Conservation (phyloP, 2,329 filamentous ascomycete genomes). For the Botryotinia convoluta region DNA sequence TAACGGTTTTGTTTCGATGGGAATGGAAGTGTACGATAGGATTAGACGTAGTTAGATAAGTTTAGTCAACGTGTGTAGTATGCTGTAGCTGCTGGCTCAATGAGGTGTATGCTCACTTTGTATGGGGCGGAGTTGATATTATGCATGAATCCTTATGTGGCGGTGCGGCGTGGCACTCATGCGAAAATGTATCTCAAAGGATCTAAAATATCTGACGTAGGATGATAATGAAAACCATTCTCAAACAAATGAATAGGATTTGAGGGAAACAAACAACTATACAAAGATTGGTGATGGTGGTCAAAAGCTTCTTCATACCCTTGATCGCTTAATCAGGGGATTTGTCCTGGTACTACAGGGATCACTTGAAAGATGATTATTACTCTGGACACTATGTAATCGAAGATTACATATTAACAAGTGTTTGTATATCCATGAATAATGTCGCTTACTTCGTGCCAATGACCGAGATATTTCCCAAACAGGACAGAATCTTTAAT, state of each 20-base stretch:
- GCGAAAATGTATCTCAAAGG: background rate
- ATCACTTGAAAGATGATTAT: background rate
- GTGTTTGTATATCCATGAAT: background rate
- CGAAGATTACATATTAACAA: background rate
- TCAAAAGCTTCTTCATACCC: background rate
- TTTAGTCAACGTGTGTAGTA: background rate
- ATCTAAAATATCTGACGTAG: background rate
- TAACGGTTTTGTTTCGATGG: background rate
- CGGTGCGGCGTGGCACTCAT: conserved; percentile 12
- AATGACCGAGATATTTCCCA: background rate
- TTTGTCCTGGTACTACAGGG: background rate
- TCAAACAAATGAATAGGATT: background rate
- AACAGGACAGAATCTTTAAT: background rate
- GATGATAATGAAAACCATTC: background rate
- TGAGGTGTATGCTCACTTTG: background rate
- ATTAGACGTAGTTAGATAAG: background rate
- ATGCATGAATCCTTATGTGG: conserved; percentile 19
- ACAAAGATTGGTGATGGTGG: background rate
- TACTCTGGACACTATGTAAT: background rate
- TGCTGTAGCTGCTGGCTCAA: background rate
- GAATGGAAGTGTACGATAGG: background rate
- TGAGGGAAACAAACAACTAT: background rate
- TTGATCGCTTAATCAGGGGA: conserved; percentile 13
- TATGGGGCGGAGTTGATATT: background rate
- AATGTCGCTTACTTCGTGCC: background rate